These are phyloP conservation scores for Polygonum aviculare DNA, from an alignment of 148 eudicot genomes.

Conservation along the genomic window DNA sequence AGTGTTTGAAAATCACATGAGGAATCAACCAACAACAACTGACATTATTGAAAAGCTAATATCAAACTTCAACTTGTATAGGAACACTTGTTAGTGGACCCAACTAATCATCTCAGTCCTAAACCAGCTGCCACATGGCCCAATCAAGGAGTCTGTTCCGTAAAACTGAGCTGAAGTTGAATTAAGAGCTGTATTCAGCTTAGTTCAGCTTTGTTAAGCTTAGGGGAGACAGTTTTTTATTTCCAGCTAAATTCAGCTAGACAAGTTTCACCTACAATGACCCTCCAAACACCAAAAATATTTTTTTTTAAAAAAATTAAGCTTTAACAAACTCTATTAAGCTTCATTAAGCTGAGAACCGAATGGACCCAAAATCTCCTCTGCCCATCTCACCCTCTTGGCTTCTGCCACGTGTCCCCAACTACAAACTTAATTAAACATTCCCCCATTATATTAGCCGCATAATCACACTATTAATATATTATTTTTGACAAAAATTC, in stretches of 20 bases:
- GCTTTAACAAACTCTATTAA: too few species aligned
- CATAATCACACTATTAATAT: background rate
- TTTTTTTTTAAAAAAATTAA: too few species aligned
- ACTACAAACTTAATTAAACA: background rate
- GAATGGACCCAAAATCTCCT: background rate
- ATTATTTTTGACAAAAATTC: background rate
- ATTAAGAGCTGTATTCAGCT: too few species aligned
- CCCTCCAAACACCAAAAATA: too few species aligned
- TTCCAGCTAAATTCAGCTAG: too few species aligned
- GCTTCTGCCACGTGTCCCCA: background rate
- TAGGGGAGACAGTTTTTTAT: too few species aligned
- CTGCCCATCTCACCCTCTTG: background rate
- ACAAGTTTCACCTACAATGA: too few species aligned
- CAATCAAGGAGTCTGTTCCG: too few species aligned
- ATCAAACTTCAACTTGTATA: background rate
- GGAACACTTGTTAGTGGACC: conserved; percentile 1
- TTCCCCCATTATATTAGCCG: background rate
- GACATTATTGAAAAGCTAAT: background rate
- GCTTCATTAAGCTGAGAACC: too few species aligned
- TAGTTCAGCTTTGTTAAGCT: too few species aligned
- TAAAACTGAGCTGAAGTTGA: too few species aligned
- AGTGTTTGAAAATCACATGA: background rate
- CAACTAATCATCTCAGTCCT: conserved; percentile 6
- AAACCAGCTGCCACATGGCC: background rate
- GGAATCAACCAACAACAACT: background rate